Base-by-base conservation (phyloP, 2,329 filamentous ascomycete species). In the Arachnomyces sp. region DNA sequence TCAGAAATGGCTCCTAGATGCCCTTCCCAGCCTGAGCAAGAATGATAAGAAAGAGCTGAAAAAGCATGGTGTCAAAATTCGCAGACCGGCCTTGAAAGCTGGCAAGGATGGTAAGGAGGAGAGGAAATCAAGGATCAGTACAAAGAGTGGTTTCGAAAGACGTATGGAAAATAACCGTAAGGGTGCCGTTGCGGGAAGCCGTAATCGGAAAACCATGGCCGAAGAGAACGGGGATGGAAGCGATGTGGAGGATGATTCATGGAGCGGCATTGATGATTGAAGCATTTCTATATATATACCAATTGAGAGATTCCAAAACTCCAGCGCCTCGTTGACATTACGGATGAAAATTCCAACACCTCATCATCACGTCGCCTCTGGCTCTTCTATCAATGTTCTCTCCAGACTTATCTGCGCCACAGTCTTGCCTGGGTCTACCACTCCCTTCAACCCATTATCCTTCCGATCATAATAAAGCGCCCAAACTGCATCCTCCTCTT, bases 1-100 rank as follows among this genome's bases (percentile, higher is more conserved):
- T 18, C 80, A 87, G 55, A 81, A 83, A 60, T 96, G 90, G 89
- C 69, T 98, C 38, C 70, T 96, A 4, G 84, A 94, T 58, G 82
- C 86, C 2, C 70, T 98, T 47, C 92, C 92, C 0, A 82, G 82
- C 47, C 78, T 92, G 14, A 81, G 71, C 52, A 96, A 95, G 72
- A 78, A 82, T 37, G 84, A 89, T 46, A 84, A 83, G 68, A 82
- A 90, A 70, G 79, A 79, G 57, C 63, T 98, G 49, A 93, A 86
- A 71, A 78, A 78, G 57, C 73, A 80, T 49, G 92, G 92, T 4
- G 83, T 95, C 7, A 83, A 89, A 61, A 81, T 78, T 2, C 72
- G 88, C 32, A 64, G 77, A 45, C 62, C 63, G 5, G 61, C 63
- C 25, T 53, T 59, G 9, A 65, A 56, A 7, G 55, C 55, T 2